Conservation (phyloP, 1,139 yeast species). For the Taphrina wiesneri region DNA sequence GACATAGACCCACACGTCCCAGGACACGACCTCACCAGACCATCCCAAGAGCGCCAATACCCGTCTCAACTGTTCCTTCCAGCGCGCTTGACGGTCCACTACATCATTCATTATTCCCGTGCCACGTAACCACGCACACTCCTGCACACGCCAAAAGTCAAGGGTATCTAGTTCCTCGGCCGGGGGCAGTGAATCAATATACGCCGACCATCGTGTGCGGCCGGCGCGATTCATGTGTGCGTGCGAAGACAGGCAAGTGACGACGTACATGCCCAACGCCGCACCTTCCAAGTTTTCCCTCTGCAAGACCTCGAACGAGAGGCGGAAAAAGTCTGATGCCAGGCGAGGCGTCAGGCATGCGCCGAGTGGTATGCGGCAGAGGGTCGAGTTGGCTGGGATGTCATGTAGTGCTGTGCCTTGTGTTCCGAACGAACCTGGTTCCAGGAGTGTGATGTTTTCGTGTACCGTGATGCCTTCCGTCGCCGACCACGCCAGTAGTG, state of each 20-base stretch:
- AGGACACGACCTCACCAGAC: neutral
- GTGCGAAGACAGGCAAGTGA: neutral
- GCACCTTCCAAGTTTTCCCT: neutral
- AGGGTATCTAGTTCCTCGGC: constrained; percentile 56
- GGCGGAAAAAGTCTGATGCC: neutral
- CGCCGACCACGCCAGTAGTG: constrained; percentile 1
- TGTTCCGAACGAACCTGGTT: neutral
- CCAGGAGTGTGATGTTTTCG: neutral
- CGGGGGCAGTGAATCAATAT: constrained; percentile 61
- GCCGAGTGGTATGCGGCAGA: neutral
- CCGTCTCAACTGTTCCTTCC: constrained; percentile 30
- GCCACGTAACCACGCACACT: constrained; percentile 58
- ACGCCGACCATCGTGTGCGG: constrained; percentile 48
- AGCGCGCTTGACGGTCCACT: constrained; percentile 46
- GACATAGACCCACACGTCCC: constrained; percentile 67
- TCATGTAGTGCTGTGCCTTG: neutral
- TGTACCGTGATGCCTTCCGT: neutral
- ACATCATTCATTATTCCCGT: constrained; percentile 53
- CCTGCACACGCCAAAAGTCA: constrained; percentile 60
- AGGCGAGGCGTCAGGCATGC: constrained; percentile 7
- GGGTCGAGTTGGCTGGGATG: neutral
- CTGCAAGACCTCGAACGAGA: neutral
- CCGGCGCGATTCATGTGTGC: neutral
- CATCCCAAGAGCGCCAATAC: constrained; percentile 25
- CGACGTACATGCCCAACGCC: constrained; percentile 17